Base-by-base conservation (phyloP, 768 basidiomycete genomes). In the Chiua virens region DNA sequence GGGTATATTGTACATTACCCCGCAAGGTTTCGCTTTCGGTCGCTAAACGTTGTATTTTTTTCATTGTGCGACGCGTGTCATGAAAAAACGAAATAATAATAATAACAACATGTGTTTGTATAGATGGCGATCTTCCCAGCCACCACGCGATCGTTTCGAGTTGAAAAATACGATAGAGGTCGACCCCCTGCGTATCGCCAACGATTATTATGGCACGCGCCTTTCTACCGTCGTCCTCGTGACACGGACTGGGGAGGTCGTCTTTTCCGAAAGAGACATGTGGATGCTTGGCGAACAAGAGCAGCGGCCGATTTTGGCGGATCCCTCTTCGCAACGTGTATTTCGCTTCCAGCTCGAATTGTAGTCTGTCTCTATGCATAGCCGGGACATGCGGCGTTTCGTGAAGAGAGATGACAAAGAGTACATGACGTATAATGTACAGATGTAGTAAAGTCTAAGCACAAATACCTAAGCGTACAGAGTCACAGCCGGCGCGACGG, bases 181-280 rank as follows among this genome's bases (percentile, higher is more conserved):
- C 42, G 66, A 72, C 28, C 86, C 87, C n/a, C 22, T 86, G 22
- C 56, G 53, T 25, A 1, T 43, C 18, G 42, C 37, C 3, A 18
- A 61, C 50, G 48, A 28, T 22, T 64, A 63, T 53, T 89, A 88
- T 60, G 89, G 79, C 39, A 92, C 90, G 30, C 84, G 89, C 15
- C 66, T 87, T 46, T 80, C 89, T 38, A 90, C 86, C 4, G 80
- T 89, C 36, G 62, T 92, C 44, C 77, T 92, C 49, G 72, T 92
- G 18, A 74, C 75, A 50, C 79, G 76, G 53, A 74, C 75, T 45
- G 85, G 87, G 23, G 67, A 76, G 39, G 87, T 79, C 9, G 50
- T 81, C 17, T 91, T 89, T 59, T 72, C 86, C 40, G 90, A 92
- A 66, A 72, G 86, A 41, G 89, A 92, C 61, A 73, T 81, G 23